Conservation (phyloP, 768 basidiomycete genomes). For the Kwoniella mangroviensis region DNA sequence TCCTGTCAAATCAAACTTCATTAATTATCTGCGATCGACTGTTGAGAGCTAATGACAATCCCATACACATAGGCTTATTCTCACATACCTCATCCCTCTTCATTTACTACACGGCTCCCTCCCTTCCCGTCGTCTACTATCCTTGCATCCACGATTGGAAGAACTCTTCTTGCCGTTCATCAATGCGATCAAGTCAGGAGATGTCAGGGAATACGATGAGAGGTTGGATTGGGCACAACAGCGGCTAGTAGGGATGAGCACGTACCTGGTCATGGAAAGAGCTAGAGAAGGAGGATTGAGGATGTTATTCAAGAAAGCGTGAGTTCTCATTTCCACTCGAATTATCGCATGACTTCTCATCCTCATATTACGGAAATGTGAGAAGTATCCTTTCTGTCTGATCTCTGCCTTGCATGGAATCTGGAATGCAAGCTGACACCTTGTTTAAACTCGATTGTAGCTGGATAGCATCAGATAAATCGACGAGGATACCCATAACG, state of each 20-base stretch:
- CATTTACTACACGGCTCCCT: slow-evolving; percentile 85
- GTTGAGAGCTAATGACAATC: not conserved
- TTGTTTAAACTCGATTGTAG: no score
- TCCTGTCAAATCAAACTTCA: not conserved
- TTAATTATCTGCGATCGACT: no score
- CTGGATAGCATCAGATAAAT: slow-evolving; percentile 77
- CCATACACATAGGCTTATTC: slow-evolving; percentile 69
- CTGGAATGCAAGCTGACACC: no score
- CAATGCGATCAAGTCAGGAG: slow-evolving; percentile 73
- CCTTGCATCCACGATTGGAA: slow-evolving; percentile 72
- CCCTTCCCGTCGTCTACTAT: slow-evolving; percentile 72
- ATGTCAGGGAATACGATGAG: slow-evolving; percentile 77
- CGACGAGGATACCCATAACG: slow-evolving; percentile 76
- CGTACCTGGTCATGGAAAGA: slow-evolving; percentile 84
- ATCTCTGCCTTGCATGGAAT: no score
- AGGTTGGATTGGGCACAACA: slow-evolving; percentile 72
- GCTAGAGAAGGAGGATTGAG: slow-evolving; percentile 85
- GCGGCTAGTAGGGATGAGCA: slow-evolving; percentile 79
- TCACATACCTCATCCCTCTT: slow-evolving; percentile 87
- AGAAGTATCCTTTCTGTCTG: no score
- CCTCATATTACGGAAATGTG: no score
- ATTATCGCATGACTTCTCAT: no score
- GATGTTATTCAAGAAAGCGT: slow-evolving; percentile 69
- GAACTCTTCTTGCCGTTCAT: slow-evolving; percentile 82
- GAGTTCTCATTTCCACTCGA: slow-evolving; percentile 33